These are phyloP conservation scores for Polychaeton citri DNA, from an alignment of 2,329 filamentous ascomycete genomes.

Conservation along the genomic window DNA sequence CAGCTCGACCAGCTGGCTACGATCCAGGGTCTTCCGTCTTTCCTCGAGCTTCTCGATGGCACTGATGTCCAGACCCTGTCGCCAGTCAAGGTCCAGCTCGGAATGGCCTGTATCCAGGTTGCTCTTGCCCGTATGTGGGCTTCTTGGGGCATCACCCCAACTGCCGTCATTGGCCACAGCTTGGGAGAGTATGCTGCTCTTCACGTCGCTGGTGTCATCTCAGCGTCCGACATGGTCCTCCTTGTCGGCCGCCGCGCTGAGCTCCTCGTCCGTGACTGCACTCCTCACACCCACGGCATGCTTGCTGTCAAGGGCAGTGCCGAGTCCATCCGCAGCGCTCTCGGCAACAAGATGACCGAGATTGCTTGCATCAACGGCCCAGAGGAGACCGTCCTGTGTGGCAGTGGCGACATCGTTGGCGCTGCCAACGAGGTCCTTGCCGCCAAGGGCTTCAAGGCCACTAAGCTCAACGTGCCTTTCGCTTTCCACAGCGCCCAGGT, in stretches of 20 bases:
- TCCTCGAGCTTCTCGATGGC: slow-evolving; percentile 35
- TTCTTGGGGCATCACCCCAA: slow-evolving; percentile 41
- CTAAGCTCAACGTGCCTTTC: slow-evolving; percentile 51
- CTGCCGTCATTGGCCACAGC: slow-evolving; percentile 43
- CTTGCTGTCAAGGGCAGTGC: slow-evolving; percentile 41
- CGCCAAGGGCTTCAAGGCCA: slow-evolving; percentile 44
- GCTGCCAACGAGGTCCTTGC: slow-evolving; percentile 37
- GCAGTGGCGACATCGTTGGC: slow-evolving; percentile 46
- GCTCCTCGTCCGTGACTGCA: slow-evolving; percentile 52
- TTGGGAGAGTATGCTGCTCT: slow-evolving; percentile 64
- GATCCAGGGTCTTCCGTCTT: slow-evolving; percentile 35
- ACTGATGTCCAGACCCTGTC: slow-evolving; percentile 36
- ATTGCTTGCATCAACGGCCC: slow-evolving; percentile 66
- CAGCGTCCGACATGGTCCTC: slow-evolving; percentile 56
- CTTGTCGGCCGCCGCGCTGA: slow-evolving; percentile 56
- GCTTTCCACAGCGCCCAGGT: slow-evolving; percentile 56
- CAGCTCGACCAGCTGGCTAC: slow-evolving; percentile 34
- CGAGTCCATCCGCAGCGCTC: slow-evolving; percentile 40
- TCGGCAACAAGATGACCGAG: slow-evolving; percentile 37
- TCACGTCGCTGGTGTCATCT: slow-evolving; percentile 56
- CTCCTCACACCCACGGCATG: slow-evolving; percentile 53
- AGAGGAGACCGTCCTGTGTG: slow-evolving; percentile 60
- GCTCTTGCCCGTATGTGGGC: slow-evolving; percentile 40
- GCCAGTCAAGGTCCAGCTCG: slow-evolving; percentile 39
- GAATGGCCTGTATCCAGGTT: slow-evolving; percentile 40